Percentiles rank a stretch among this genome's conserved stretches.
These are phyloP conservation scores for bread wheat (Triticum aestivum) DNA, from an alignment of 176 grass and related monocot species.

Conservation along the genomic window DNA sequence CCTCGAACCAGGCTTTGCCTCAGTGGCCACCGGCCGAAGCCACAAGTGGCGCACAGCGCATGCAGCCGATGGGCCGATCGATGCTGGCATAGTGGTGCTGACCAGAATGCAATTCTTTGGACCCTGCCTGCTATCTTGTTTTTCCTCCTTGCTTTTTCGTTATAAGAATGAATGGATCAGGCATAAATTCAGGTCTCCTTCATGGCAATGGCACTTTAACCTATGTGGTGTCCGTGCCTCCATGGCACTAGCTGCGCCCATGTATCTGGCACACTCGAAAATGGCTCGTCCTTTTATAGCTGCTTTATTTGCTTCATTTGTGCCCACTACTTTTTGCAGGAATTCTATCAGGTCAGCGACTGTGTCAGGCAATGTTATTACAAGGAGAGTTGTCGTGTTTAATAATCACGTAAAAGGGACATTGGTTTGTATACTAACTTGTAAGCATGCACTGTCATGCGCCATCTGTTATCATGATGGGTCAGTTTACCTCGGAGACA, in stretches of 20 bases:
- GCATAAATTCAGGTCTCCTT: conserved; percentile 11
- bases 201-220: background rate
- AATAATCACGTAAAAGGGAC: background rate
- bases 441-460: background rate
- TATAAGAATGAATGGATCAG: conserved; percentile 5
- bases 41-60: conserved; percentile 29
- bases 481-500: background rate
- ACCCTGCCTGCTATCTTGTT: background rate
- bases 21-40: background rate
- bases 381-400: background rate
- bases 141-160: background rate
- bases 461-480: background rate
- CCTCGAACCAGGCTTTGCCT: no score
- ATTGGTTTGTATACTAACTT: background rate
- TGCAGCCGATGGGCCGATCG: background rate
- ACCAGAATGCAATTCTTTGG: background rate
- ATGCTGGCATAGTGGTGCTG: conserved; percentile 1
- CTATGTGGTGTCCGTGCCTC: background rate
- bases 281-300: background rate
- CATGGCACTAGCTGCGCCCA: background rate
- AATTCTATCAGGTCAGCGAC: background rate
- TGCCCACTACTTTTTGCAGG: background rate
- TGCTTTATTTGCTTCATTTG: background rate
- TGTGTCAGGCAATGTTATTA: background rate
- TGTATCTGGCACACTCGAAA: background rate